Conservation (phyloP, 208 protist genomes). For the Acanthamoeba lenticulata region DNA sequence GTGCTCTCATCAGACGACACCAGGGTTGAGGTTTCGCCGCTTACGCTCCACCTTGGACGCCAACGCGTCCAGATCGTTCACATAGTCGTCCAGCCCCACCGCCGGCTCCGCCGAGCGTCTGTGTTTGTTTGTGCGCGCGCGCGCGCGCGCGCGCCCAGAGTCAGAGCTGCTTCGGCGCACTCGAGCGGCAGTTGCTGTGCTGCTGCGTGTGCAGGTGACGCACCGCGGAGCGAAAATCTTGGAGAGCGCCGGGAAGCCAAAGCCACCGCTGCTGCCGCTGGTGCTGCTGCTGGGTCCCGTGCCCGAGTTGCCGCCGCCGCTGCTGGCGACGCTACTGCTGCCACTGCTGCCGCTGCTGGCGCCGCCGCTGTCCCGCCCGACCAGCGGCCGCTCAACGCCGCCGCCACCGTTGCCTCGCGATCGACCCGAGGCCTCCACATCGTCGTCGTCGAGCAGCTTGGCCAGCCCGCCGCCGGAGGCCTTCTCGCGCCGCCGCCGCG, state of each 20-base stretch:
- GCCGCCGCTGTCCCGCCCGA: background rate
- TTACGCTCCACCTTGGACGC: background rate
- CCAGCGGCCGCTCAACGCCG: background rate
- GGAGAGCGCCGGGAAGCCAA: background rate
- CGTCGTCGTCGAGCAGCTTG: background rate
- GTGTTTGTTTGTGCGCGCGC: background rate
- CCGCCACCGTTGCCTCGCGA: background rate
- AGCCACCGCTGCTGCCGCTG: background rate
- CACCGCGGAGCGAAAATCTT: background rate
- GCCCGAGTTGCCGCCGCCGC: background rate
- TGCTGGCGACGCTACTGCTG: background rate
- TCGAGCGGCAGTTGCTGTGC: background rate
- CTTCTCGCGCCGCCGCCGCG: background rate
- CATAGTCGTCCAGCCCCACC: slow-evolving; percentile 23
- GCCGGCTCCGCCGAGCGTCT: background rate
- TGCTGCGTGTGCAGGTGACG: too few species aligned
- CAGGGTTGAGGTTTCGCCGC: background rate
- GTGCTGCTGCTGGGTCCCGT: background rate
- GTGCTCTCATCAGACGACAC: background rate
- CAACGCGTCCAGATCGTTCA: slow-evolving; percentile 3
- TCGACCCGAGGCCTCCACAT: background rate
- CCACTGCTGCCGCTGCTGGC: background rate
- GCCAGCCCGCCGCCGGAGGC: too few species aligned
- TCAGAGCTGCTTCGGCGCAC: background rate
- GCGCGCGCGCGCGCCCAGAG: too few species aligned